These are phyloP conservation scores for Samsoniella hepiali DNA, from an alignment of 2,329 filamentous ascomycete genomes.

Conservation along the genomic window DNA sequence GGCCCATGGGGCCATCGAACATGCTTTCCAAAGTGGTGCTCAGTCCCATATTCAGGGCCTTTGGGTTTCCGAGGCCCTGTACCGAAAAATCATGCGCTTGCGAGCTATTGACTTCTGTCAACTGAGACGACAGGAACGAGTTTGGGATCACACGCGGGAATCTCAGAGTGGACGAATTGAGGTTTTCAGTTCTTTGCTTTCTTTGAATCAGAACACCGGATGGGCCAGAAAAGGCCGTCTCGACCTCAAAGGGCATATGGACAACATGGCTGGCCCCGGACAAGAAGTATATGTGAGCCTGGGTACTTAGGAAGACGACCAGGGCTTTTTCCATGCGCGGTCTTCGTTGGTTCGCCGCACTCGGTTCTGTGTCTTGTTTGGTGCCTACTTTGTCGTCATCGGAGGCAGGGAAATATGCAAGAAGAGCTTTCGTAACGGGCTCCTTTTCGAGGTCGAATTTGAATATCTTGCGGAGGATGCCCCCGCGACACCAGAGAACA, in stretches of 20 bases:
- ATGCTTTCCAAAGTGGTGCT: constrained; percentile 55
- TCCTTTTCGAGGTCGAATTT: constrained; percentile 85
- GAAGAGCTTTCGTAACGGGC: constrained; percentile 76
- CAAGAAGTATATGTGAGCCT: constrained; percentile 91
- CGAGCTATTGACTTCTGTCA: constrained; percentile 50
- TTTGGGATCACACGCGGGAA: constrained; percentile 69
- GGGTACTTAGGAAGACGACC: constrained; percentile 87
- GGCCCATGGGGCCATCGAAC: constrained; percentile 53
- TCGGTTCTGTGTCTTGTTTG: constrained; percentile 15
- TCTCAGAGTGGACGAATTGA: constrained; percentile 51
- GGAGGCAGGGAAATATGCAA: constrained; percentile 73
- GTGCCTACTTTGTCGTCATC: constrained; percentile 33
- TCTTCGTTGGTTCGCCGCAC: constrained; percentile 20
- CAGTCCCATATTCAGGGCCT: constrained; percentile 49
- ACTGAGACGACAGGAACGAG: constrained; percentile 74
- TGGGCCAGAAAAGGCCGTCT: constrained; percentile 78
- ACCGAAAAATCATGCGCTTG: constrained; percentile 53
- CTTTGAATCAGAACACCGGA: constrained; percentile 83
- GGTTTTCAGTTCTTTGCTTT: constrained; percentile 56
- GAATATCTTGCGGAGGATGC: constrained; percentile 80
- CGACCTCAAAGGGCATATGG: constrained; percentile 92
- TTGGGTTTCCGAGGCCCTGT: constrained; percentile 55
- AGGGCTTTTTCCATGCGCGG: constrained; percentile 60
- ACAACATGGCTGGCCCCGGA: constrained; percentile 84
- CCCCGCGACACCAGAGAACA: constrained; percentile 87